Evolutionary conservation across 164 flowering plant species (phyloP).

Genomic region (Tinospora cordifolia): DNA sequence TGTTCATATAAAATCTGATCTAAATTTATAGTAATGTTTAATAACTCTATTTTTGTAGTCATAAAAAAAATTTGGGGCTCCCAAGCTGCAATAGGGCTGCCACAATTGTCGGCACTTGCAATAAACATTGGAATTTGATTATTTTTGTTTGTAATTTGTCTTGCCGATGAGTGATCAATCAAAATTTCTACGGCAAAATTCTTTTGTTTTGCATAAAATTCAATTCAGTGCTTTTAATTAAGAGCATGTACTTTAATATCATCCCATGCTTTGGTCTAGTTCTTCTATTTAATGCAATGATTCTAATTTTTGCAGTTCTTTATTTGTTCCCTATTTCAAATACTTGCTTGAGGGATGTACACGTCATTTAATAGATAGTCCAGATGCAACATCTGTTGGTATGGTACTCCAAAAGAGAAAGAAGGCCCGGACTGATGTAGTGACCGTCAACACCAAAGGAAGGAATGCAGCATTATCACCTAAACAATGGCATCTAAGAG

Average conservation of each 20-base stretch:
- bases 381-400: constrained; percentile 21
- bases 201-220: neutral
- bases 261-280: no score
- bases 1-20: no score
- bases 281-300: neutral
- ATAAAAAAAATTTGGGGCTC: no score
- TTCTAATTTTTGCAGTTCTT: constrained; percentile 45
- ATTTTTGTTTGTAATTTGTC: neutral
- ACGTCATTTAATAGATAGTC: constrained; percentile 39
- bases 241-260: no score
- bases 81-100: no score
- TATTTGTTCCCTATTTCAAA: constrained; percentile 94
- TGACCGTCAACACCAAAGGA: constrained; percentile 14
- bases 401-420: constrained; percentile 50
- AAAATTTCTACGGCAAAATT: neutral
- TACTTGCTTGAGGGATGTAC: constrained; percentile 57
- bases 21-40: no score
- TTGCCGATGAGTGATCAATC: neutral
- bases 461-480: constrained; percentile 24
- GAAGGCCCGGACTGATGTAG: constrained; percentile 53
- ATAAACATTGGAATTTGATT: neutral
- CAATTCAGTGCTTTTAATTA: no score
- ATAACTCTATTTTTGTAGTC: no score
- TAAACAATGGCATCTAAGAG: constrained; percentile 68
- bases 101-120: neutral